Evolutionary conservation across 768 basidiomycete species (phyloP), one percentile per base, ranked within the genome.

Genomic region (Kockovaella imperatae): DNA sequence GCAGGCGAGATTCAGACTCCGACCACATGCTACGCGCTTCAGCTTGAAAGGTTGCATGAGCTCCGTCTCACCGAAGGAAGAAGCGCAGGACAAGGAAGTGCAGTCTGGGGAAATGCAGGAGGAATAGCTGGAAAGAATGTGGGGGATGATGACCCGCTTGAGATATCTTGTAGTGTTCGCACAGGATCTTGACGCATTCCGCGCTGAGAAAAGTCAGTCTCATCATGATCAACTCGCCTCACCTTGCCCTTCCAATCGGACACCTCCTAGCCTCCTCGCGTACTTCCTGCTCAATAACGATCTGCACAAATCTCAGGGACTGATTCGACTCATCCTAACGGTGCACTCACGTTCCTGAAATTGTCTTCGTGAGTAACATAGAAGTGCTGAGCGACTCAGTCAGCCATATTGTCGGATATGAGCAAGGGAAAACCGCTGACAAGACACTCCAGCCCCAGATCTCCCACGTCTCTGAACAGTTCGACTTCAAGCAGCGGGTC

Each of bases 171-270:
- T 67, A 67, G 38, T 67, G 61, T 35, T 67, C 64, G 53, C 56
- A 60, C 1, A 67, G 50, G 29, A 67, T 60, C 47, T 59, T 60
- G 48, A 62, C 59, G 32, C 61, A 63, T 53, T 67, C 64, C 24
- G 61, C 54, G 31, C 64, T 67, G 31, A 6, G 4, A 26, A 14
- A 32, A 44, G 23, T 53, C 29, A 54, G 49, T 41, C 21, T 3
- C 10, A 24, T 40, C 20, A 31, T 36, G 20, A 42, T 15, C 24
- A 28, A 17, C 21, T 3, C 8, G 2, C 31, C 48, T 8, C 23
- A 63, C 64, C 64, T 67, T 2, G 64, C 61, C 47, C 38, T 44
- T 5, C 64, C 64, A 3, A 67, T 50, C 1, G 64, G 57, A 54
- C 64, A 67, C 18, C 59, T 34, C n/a, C 56, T 32, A n/a, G 56